Conservation (phyloP, 805 yeast species). For the Zygoascus tannicola region DNA sequence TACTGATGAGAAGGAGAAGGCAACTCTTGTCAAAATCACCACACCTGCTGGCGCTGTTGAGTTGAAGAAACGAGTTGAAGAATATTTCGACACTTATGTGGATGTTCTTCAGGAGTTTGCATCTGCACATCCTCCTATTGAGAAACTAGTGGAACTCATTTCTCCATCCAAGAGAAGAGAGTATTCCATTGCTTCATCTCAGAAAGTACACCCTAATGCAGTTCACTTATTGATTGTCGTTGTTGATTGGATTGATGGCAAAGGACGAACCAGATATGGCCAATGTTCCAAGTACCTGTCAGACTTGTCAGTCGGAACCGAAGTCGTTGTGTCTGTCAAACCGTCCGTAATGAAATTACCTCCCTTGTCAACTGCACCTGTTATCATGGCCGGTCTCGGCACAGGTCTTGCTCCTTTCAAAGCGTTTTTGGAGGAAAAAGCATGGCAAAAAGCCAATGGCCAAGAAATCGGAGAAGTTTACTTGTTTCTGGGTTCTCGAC, state of each 20-base stretch:
- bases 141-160: conserved; percentile 60
- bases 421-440: conserved; percentile 92
- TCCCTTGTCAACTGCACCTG: conserved; percentile 75
- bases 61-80: conserved; percentile 77
- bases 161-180: conserved; percentile 93
- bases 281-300: conserved; percentile 90
- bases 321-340: conserved; percentile 86
- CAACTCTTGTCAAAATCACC: conserved; percentile 50
- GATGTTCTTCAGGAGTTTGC: conserved; percentile 74
- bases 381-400: conserved; percentile 95
- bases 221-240: conserved; percentile 89
- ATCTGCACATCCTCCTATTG: conserved; percentile 69
- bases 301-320: conserved; percentile 69
- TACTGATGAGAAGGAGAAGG: conserved; percentile 56
- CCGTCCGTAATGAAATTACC: conserved; percentile 97
- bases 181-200: conserved; percentile 95
- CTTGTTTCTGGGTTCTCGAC: conserved; percentile 88
- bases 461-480: conserved; percentile 79
- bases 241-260: conserved; percentile 87
- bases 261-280: conserved; percentile 81
- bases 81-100: conserved; percentile 67
- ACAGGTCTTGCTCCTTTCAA: conserved; percentile 98
- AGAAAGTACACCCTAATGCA: conserved; percentile 81
- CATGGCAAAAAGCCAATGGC: conserved; percentile 88
- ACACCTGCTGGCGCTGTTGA: conserved; percentile 77